These are phyloP conservation scores for Xylaria hypoxylon DNA, from an alignment of 2,329 filamentous ascomycete species.

Conservation along the genomic window DNA sequence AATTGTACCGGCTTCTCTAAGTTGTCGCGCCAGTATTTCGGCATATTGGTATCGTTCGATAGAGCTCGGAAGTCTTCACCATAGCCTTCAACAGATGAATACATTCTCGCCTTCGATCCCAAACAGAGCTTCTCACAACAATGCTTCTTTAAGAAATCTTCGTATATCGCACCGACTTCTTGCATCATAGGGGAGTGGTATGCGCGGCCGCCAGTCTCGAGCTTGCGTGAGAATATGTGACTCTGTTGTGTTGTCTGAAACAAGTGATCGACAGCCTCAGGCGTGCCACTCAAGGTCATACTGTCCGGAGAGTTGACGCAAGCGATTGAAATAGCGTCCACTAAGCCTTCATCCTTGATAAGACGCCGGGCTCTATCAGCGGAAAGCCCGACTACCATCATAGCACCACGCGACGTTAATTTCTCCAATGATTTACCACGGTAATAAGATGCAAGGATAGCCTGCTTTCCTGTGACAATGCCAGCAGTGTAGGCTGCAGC, in stretches of 20 bases:
- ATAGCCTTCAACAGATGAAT: no score
- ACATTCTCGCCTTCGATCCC: no score
- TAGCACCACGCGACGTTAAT: constrained; percentile 24
- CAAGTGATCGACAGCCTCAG: constrained; percentile 2
- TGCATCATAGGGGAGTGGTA: constrained; percentile 36
- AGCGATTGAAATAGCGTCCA: constrained; percentile 14
- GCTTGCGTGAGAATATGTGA: constrained; percentile 11
- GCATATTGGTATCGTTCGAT: no score
- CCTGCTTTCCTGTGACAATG: constrained; percentile 31
- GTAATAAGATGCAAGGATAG: constrained; percentile 40
- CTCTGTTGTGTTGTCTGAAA: not conserved
- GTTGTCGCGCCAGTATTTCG: constrained; percentile 34
- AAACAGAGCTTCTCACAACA: no score
- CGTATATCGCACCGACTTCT: constrained; percentile 35
- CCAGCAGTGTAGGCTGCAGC: constrained; percentile 57
- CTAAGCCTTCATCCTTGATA: constrained; percentile 2
- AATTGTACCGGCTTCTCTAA: constrained; percentile 35
- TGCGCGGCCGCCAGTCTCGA: constrained; percentile 19
- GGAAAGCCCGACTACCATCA: constrained; percentile 40
- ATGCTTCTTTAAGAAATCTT: constrained; percentile 16
- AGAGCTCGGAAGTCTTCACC: no score
- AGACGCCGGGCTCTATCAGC: not conserved
- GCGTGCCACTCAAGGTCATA: constrained; percentile 35
- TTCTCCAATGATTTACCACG: constrained; percentile 35
- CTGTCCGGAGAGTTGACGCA: constrained; percentile 39